Evolutionary conservation across 2,329 filamentous ascomycete species (phyloP).

Genomic region (Fusarium paranaense): DNA sequence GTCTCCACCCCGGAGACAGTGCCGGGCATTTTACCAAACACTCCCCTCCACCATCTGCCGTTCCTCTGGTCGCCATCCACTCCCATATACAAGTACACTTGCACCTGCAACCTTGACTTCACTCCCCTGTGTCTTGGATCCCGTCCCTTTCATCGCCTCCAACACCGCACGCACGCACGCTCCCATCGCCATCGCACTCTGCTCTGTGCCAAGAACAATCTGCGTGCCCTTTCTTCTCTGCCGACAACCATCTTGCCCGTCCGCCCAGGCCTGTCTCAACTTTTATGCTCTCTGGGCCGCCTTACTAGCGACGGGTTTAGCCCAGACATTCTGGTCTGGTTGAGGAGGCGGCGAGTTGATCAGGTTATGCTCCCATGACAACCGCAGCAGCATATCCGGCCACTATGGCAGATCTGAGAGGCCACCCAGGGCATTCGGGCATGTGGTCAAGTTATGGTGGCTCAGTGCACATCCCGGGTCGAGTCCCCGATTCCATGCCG

Average conservation of each 20-base stretch:
- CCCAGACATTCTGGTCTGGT: slow-evolving; percentile 37
- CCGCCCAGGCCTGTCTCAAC: slow-evolving; percentile 24
- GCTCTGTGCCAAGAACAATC: slow-evolving; percentile 25
- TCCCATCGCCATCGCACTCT: slow-evolving; percentile 18
- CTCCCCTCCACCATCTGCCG: slow-evolving; percentile 62
- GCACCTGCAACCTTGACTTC: slow-evolving; percentile 54
- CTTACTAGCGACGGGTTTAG: slow-evolving; percentile 41
- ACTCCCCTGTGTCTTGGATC: slow-evolving; percentile 36
- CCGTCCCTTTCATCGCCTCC: slow-evolving; percentile 25
- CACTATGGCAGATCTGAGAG: slow-evolving; percentile 73
- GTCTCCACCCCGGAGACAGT: slow-evolving; percentile 60
- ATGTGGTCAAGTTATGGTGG: slow-evolving; percentile 70
- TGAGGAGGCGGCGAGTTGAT: slow-evolving; percentile 38
- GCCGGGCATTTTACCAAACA: slow-evolving; percentile 62
- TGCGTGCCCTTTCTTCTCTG: slow-evolving; percentile 25
- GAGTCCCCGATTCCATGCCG: slow-evolving; percentile 62
- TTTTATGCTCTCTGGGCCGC: slow-evolving; percentile 38
- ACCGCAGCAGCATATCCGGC: slow-evolving; percentile 70
- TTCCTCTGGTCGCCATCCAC: slow-evolving; percentile 52
- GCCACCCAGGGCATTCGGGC: slow-evolving; percentile 67
- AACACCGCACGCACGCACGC: slow-evolving; percentile 17
- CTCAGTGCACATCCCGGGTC: slow-evolving; percentile 64
- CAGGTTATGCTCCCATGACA: slow-evolving; percentile 69
- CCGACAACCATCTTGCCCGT: slow-evolving; percentile 8
- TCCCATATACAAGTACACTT: slow-evolving; percentile 62